Conservation (phyloP, 257 asterid species). For the Solanum lycopersicoides region DNA sequence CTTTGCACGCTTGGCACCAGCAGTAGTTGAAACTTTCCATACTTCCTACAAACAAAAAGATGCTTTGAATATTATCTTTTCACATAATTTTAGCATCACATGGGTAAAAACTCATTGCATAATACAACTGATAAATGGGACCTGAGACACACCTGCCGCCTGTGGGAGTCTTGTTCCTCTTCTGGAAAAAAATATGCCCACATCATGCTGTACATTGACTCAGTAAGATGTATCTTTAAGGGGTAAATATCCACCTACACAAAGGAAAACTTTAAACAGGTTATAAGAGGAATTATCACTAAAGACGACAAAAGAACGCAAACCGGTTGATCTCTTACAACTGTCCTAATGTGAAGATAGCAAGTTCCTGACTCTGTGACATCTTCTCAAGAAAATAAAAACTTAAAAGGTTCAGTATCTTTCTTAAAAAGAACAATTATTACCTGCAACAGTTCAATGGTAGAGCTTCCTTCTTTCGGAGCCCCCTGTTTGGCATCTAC, state of each 20-base stretch:
- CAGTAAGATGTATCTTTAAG: conserved; percentile 89
- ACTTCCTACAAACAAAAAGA: conserved; percentile 52
- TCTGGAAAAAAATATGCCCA: conserved; percentile 98
- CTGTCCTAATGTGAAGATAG: background rate
- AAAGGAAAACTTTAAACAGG: conserved; percentile 1
- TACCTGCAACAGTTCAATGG: conserved; percentile 95
- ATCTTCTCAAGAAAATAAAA: background rate
- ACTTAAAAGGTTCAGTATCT: background rate
- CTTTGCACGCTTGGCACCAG: conserved; percentile 81
- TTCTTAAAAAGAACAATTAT: background rate
- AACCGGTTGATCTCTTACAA: background rate
- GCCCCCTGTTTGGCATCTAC: conserved; percentile 98
- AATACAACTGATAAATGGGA: conserved; percentile 4
- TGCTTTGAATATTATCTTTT: background rate
- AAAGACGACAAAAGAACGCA: background rate
- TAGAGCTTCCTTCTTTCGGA: conserved; percentile 88
- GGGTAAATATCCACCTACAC: conserved; percentile 96
- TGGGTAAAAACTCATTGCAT: background rate
- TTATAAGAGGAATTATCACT: background rate
- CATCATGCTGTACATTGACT: conserved; percentile 88
- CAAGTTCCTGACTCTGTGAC: background rate
- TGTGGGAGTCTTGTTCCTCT: conserved; percentile 96
- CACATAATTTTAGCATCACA: background rate
- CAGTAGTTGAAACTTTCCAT: conserved; percentile 96
- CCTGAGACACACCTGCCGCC: conserved; percentile 70